Evolutionary conservation across 345 rosid species (phyloP).

Genomic region (Abelmoschus esculentus): DNA sequence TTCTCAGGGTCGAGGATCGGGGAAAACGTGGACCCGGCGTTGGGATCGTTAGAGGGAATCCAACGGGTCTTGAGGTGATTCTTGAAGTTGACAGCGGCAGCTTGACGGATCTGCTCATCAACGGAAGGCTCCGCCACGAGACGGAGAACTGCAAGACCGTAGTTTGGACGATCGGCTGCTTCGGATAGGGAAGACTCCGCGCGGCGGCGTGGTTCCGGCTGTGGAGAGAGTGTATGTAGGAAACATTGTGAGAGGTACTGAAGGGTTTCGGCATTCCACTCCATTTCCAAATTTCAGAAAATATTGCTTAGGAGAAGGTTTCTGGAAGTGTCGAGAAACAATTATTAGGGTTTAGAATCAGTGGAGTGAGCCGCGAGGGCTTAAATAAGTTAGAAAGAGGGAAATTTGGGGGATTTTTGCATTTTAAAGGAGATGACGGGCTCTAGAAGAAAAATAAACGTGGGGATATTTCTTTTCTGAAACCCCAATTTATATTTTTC

Average conservation of each 20-base stretch:
- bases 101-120: constrained; percentile 81
- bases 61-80: constrained; percentile 73
- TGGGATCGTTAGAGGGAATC: constrained; percentile 42
- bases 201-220: constrained; percentile 70
- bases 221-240: constrained; percentile 69
- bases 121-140: constrained; percentile 67
- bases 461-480: no score
- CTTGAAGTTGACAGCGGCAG: constrained; percentile 44
- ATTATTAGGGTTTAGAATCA: background rate
- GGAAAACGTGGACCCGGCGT: constrained; percentile 20
- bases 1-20: constrained; percentile 62
- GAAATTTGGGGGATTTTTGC: no score
- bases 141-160: constrained; percentile 72
- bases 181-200: constrained; percentile 60
- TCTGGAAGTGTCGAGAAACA: background rate
- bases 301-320: background rate
- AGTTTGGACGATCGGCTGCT: constrained; percentile 62
- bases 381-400: no score
- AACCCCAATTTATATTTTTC: no score
- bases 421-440: no score
- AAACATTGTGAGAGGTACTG: constrained; percentile 76
- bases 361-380: background rate
- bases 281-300: constrained; percentile 27
- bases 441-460: no score
- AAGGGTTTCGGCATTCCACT: constrained; percentile 58